Base-by-base conservation (phyloP, 148 eudicot species). In the Cornus controversa region DNA sequence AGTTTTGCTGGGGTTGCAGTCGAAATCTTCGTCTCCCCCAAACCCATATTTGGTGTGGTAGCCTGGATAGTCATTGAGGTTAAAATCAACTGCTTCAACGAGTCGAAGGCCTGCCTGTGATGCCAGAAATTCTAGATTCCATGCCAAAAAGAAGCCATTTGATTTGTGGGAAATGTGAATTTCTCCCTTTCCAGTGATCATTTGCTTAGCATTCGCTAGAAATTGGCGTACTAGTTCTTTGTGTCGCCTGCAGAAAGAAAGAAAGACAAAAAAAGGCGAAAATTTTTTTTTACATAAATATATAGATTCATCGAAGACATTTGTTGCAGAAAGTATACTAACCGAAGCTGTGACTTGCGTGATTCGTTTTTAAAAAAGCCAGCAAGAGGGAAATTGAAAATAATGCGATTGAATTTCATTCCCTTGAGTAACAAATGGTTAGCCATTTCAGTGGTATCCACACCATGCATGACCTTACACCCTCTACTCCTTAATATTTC, bases 11-110 rank as follows among this genome's bases (percentile, higher is more conserved):
- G 60, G 60, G 60, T 54, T 54, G 22, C 26, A 79, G 10, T 84
- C 5, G 70, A 84, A 81, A 74, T 81, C n/a, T 20, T 67, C 63
- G 69, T 83, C 80, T 20, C 78, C 81, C 2, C 80, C 15, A 15
- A 50, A 60, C 7, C 85, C 85, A 67, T n/a, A 80, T 68, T 84
- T 77, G 45, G 78, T 77, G 18, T 11, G 13, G 65, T 84, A 84
- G 7, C 79, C 74, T 0, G 81, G 84, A 77, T 77, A 84, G 2
- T 37, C 47, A 4, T 14, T 11, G 13, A 16, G 31, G 18, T 68
- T 10, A 42, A 85, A 85, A 5, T 8, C 50, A 2, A 34, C 31
- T 62, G 72, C 80, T 69, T 73, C 72, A 8, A 78, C 22, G 0
- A 82, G 67, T 9, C 11, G 1, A 29, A 85, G 72, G 0, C 78